A percentile compares a stretch with the other conserved stretches of the same genome.
These are phyloP conservation scores for Emmonsiellopsis sp. DNA, from an alignment of 2,329 filamentous ascomycete species.

Conservation along the genomic window DNA sequence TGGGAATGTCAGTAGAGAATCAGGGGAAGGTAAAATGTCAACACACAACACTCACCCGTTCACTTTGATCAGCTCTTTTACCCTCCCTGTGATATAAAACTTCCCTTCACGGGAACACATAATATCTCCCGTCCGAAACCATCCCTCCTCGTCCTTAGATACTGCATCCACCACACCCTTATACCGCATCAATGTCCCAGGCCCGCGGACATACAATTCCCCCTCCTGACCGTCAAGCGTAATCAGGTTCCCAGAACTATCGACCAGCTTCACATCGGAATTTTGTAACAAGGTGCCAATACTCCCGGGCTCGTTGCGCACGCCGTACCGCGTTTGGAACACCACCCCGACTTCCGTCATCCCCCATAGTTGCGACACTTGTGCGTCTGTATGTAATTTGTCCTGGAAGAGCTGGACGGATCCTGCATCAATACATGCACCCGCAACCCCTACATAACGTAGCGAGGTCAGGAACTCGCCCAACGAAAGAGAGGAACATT, in stretches of 20 bases:
- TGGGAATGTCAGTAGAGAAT: not conserved
- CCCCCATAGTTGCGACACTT: constrained; percentile 45
- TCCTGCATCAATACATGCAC: constrained; percentile 42
- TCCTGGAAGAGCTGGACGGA: constrained; percentile 38
- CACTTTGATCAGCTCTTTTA: constrained; percentile 47
- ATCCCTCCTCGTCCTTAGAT: constrained; percentile 36
- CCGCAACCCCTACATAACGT: constrained; percentile 30
- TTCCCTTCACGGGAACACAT: constrained; percentile 34
- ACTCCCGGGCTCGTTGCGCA: constrained; percentile 38
- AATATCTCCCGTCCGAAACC: constrained; percentile 50
- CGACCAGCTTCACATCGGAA: constrained; percentile 43
- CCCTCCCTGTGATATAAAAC: constrained; percentile 47
- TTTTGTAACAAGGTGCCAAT: constrained; percentile 40
- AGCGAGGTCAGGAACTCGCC: constrained; percentile 37
- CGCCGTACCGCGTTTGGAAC: constrained; percentile 35
- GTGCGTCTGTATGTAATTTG: constrained; percentile 30
- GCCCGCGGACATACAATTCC: constrained; percentile 46
- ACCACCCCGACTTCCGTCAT: constrained; percentile 46
- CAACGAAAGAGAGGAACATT: constrained; percentile 32
- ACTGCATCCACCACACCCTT: constrained; percentile 43
- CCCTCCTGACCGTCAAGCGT: constrained; percentile 39
- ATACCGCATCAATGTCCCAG: constrained; percentile 45
- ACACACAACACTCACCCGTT: constrained; percentile 33
- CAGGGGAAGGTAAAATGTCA: not conserved
- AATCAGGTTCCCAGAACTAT: constrained; percentile 47